phyloP scores from a whole-genome alignment of 192 early-diverging fungal species.

The Entophlyctis luteolus region DNA sequence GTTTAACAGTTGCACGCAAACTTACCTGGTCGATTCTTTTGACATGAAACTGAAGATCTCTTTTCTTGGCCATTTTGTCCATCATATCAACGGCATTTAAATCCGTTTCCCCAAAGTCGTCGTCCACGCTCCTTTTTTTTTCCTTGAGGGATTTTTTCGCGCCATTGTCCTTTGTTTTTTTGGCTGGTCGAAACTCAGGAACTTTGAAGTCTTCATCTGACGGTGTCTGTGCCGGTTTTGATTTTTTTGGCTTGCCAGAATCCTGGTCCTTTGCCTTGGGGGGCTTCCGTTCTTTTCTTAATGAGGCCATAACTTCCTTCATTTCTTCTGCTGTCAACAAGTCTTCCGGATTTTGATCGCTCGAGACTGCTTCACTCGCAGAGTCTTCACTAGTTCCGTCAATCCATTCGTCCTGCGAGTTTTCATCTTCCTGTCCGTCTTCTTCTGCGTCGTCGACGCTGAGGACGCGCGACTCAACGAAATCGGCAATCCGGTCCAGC shows the following conservation, averaged over 20 bases:
- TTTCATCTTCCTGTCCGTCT: conserved; percentile 16
- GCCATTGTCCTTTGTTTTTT: conserved; percentile 1
- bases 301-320: background rate
- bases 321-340: background rate
- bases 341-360: conserved; percentile 15
- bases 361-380: conserved; percentile 18
- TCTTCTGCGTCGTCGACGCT: background rate
- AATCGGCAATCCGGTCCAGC: conserved; percentile 18
- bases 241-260: background rate
- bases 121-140: conserved; percentile 15
- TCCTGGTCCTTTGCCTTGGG: background rate
- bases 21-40: conserved; percentile 18
- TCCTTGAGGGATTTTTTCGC: background rate
- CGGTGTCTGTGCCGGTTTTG: background rate
- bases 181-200: conserved; percentile 1
- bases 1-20: background rate
- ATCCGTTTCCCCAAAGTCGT: conserved; percentile 20
- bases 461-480: conserved; percentile 6
- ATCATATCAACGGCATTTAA: conserved; percentile 6
- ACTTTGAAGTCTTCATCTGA: conserved; percentile 14
- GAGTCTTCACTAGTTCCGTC: conserved; percentile 8
- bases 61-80: conserved; percentile 7
- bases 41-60: conserved; percentile 17
- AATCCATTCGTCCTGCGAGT: conserved; percentile 24
- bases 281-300: background rate